phyloP scores from a whole-genome alignment of 2,329 filamentous ascomycete species.

The Endothia cerciana region DNA sequence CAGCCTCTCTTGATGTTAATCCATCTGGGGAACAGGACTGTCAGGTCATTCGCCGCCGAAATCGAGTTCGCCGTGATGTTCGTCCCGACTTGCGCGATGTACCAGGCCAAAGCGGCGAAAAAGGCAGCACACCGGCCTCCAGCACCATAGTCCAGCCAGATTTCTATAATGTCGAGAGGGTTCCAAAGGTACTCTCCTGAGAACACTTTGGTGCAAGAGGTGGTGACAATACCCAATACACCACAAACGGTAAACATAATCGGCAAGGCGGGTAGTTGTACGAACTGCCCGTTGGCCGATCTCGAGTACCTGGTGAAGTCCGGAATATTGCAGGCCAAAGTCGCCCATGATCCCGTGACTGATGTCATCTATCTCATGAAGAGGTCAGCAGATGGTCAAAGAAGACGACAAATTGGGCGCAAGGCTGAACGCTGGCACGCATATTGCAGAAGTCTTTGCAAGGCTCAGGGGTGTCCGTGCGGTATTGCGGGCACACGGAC shows the following conservation, averaged over 20 bases:
- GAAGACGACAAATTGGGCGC: neutral
- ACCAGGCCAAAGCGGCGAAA: conserved; percentile 56
- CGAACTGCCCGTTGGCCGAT: conserved; percentile 42
- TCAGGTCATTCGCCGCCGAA: conserved; percentile 58
- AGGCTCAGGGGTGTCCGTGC: no score
- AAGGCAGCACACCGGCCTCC: conserved; percentile 48
- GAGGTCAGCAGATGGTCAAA: neutral
- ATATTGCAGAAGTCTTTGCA: neutral
- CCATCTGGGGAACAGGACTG: conserved; percentile 55
- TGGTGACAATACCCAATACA: conserved; percentile 60
- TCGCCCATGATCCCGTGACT: conserved; percentile 49
- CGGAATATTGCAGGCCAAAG: conserved; percentile 53
- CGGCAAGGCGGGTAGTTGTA: conserved; percentile 50
- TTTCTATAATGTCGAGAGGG: conserved; percentile 49
- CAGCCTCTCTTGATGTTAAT: conserved; percentile 61
- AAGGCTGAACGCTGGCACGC: no score
- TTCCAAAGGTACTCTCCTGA: conserved; percentile 57
- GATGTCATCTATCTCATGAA: conserved; percentile 35
- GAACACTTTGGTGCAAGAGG: conserved; percentile 56
- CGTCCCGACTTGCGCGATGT: conserved; percentile 58
- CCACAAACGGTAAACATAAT: conserved; percentile 53
- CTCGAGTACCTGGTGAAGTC: conserved; percentile 56
- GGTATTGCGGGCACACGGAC: no score
- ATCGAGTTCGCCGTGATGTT: conserved; percentile 62
- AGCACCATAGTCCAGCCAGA: conserved; percentile 49